A percentile compares a stretch with the other conserved stretches of the same genome.
Evolutionary conservation across 352 stramenopile species (phyloP).

Genomic region (Globisporangium heterothallicum): DNA sequence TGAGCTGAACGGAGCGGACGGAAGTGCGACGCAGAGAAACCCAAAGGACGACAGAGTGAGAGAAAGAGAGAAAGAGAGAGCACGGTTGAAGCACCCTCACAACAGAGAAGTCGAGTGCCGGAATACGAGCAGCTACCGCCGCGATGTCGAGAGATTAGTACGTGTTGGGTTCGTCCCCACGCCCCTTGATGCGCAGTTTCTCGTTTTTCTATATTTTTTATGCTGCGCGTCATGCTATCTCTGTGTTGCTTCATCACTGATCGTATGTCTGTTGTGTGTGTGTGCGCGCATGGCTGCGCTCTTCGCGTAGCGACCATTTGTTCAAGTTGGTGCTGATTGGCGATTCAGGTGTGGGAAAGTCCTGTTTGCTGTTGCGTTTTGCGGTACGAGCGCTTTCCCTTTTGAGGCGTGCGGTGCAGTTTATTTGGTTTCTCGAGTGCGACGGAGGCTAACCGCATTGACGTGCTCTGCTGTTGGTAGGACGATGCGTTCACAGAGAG

Average conservation of each 20-base stretch:
- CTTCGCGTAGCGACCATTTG: constrained; percentile 80
- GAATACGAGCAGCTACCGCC: too few relatives aligned
- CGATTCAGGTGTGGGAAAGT: constrained; percentile 98
- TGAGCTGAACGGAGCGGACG: too few relatives aligned
- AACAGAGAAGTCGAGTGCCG: too few relatives aligned
- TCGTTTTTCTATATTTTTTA: background rate
- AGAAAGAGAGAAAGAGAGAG: background rate
- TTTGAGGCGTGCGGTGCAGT: too few relatives aligned
- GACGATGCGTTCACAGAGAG: constrained; percentile 98
- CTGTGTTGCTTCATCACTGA: constrained; percentile 4
- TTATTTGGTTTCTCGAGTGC: constrained; percentile 1
- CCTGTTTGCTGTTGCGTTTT: constrained; percentile 96
- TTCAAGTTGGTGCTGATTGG: constrained; percentile 99
- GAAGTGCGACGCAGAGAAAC: too few relatives aligned
- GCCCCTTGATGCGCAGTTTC: background rate
- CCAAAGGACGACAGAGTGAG: background rate
- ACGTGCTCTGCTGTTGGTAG: constrained; percentile 15
- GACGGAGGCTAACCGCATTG: background rate
- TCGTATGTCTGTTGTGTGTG: constrained; percentile 1
- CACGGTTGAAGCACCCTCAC: too few relatives aligned
- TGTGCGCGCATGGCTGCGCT: background rate
- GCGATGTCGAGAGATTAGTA: constrained; percentile 83
- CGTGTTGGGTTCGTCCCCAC: constrained; percentile 15
- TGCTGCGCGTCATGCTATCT: background rate
- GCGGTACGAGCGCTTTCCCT: constrained; percentile 67